Conservation (phyloP, 2,329 filamentous ascomycete species). For the Pezicula radicicola region DNA sequence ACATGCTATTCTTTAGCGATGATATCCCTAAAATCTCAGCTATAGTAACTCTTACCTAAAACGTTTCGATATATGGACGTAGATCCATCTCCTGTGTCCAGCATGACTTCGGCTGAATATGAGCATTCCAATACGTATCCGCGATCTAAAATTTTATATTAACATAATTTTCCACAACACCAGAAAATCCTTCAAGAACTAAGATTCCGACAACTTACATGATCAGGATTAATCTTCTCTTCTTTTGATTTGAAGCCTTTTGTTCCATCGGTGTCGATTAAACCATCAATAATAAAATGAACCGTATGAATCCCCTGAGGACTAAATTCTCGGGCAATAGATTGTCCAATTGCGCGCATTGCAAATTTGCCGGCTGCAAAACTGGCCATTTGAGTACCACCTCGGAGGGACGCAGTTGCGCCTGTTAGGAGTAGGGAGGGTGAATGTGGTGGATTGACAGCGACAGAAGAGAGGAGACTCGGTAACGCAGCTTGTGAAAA, state of each 20-base stretch:
- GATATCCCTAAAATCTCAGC: no score
- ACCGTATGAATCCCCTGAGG: conserved; percentile 78
- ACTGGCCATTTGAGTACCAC: conserved; percentile 61
- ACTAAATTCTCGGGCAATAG: conserved; percentile 77
- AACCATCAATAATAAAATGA: conserved; percentile 76
- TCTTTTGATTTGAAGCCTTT: conserved; percentile 46
- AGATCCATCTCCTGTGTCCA: conserved; percentile 81
- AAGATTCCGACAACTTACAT: conserved; percentile 46
- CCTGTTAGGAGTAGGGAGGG: conserved; percentile 81
- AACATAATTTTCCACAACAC: not conserved
- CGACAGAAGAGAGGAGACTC: conserved; percentile 56
- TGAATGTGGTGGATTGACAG: conserved; percentile 51
- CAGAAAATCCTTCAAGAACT: no score
- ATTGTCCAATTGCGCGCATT: conserved; percentile 68
- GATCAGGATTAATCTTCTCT: conserved; percentile 67
- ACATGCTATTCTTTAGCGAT: no score
- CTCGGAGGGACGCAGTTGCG: conserved; percentile 74
- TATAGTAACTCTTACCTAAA: no score
- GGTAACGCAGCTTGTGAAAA: conserved; percentile 63
- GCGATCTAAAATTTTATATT: conserved; percentile 60
- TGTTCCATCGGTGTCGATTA: conserved; percentile 73
- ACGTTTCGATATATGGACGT: conserved; percentile 77
- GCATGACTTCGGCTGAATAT: conserved; percentile 71
- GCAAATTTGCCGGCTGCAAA: conserved; percentile 81
- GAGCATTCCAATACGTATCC: conserved; percentile 78